Percentiles rank a stretch among this genome's conserved stretches.
These are phyloP conservation scores for Microcyclospora tardicrescens DNA, from an alignment of 2,329 filamentous ascomycete species.

Conservation along the genomic window DNA sequence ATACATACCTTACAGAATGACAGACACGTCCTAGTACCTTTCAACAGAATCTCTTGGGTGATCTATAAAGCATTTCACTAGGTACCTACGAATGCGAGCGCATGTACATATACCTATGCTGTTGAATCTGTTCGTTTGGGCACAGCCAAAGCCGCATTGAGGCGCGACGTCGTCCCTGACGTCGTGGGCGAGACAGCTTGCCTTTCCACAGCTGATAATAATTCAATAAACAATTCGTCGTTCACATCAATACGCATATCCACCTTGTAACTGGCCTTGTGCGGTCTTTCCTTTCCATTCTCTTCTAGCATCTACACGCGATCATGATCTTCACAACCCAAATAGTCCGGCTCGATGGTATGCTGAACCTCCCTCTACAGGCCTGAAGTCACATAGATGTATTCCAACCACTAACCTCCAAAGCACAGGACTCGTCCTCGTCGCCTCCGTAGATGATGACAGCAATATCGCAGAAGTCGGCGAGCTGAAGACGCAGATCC, in stretches of 20 bases:
- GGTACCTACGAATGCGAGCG: too few relatives aligned
- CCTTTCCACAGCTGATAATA: neutral
- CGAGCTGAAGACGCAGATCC: conserved; percentile 83
- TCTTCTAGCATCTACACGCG: neutral
- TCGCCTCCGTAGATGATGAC: conserved; percentile 77
- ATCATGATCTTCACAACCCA: conserved; percentile 51
- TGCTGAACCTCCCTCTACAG: conserved; percentile 9
- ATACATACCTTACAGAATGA: too few relatives aligned
- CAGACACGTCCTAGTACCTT: too few relatives aligned
- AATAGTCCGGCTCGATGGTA: conserved; percentile 86
- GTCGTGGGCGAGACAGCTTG: too few relatives aligned
- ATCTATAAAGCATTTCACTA: too few relatives aligned
- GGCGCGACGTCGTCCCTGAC: neutral
- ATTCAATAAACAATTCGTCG: neutral
- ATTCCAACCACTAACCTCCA: conserved; percentile 8
- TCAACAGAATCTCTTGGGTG: too few relatives aligned
- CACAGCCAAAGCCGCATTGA: too few relatives aligned
- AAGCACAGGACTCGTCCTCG: conserved; percentile 71
- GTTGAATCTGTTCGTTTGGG: too few relatives aligned
- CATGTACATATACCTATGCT: too few relatives aligned
- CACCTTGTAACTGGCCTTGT: neutral
- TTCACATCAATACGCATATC: neutral
- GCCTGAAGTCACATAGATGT: neutral
- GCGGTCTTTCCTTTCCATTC: neutral
- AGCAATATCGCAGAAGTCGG: conserved; percentile 63